These are phyloP conservation scores for Uncinocarpus reesii DNA, from an alignment of 2,329 filamentous ascomycete species.

Conservation along the genomic window DNA sequence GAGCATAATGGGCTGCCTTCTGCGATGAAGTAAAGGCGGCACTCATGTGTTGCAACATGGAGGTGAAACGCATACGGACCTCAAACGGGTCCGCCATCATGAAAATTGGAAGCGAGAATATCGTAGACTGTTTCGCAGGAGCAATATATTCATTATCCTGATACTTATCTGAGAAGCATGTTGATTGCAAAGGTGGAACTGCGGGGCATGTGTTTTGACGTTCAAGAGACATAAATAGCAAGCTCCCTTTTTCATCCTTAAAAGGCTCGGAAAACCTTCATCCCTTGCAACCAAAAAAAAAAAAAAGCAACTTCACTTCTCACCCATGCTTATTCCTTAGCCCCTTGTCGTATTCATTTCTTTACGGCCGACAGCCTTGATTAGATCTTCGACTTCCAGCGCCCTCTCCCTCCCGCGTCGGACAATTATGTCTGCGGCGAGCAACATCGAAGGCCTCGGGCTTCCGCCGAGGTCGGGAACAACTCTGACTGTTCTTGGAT, in stretches of 20 bases:
- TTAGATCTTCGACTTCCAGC: background rate
- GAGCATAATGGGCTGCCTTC: slow-evolving; percentile 87
- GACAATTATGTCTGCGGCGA: slow-evolving; percentile 7
- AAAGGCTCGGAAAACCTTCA: slow-evolving; percentile 2
- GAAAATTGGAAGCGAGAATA: slow-evolving; percentile 27
- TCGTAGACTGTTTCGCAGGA: background rate
- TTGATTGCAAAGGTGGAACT: background rate
- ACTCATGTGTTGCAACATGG: slow-evolving; percentile 78
- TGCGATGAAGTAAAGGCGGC: slow-evolving; percentile 80
- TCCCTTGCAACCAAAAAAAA: background rate
- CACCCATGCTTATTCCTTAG: slow-evolving; percentile 5
- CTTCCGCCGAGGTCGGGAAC: slow-evolving; percentile 28
- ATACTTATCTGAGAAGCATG: background rate
- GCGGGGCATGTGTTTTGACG: background rate
- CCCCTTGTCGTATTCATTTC: slow-evolving; percentile 1
- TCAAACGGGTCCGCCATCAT: slow-evolving; percentile 83
- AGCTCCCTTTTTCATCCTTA: background rate
- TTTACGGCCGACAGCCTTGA: background rate
- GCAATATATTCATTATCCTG: slow-evolving; percentile 1
- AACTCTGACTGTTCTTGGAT: slow-evolving; percentile 71
- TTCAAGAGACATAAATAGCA: too few species aligned
- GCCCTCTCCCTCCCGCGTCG: background rate
- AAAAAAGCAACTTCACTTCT: slow-evolving; percentile 9
- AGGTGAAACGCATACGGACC: slow-evolving; percentile 93
- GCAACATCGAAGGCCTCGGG: slow-evolving; percentile 27